phyloP scores from a whole-genome alignment of 768 basidiomycete genomes.

The Inosperma sp. region DNA sequence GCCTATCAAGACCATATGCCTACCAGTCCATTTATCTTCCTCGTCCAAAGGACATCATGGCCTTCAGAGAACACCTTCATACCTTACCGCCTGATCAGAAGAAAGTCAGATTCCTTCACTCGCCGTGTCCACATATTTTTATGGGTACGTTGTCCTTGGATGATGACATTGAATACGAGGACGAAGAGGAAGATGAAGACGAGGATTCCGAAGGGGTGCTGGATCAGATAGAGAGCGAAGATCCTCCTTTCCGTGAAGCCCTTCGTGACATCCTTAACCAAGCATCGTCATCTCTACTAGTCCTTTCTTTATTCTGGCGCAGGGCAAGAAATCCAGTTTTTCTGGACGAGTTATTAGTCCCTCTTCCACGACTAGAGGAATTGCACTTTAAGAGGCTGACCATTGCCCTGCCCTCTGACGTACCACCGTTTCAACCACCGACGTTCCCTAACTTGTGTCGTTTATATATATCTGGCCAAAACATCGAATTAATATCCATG shows the following conservation, averaged over 20 bases:
- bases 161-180: conserved; percentile 1
- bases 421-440: background rate
- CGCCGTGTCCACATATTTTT: background rate
- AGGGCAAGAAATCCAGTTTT: background rate
- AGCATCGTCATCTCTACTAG: background rate
- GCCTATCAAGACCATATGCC: background rate
- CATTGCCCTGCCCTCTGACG: background rate
- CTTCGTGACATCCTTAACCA: background rate
- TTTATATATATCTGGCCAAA: background rate
- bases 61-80: background rate
- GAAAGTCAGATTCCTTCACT: background rate
- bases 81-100: background rate
- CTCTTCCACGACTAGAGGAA: background rate
- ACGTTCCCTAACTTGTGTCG: background rate
- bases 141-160: background rate
- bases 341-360: background rate
- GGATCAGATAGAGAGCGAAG: background rate
- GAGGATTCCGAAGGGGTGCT: too few species aligned
- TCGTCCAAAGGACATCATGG: background rate
- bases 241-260: background rate
- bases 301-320: background rate
- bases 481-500: background rate
- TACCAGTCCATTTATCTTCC: background rate
- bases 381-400: background rate
- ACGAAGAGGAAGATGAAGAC: background rate